Base-by-base conservation (phyloP, 495 filamentous ascomycete species). In the Hypoxylon fragiforme region DNA sequence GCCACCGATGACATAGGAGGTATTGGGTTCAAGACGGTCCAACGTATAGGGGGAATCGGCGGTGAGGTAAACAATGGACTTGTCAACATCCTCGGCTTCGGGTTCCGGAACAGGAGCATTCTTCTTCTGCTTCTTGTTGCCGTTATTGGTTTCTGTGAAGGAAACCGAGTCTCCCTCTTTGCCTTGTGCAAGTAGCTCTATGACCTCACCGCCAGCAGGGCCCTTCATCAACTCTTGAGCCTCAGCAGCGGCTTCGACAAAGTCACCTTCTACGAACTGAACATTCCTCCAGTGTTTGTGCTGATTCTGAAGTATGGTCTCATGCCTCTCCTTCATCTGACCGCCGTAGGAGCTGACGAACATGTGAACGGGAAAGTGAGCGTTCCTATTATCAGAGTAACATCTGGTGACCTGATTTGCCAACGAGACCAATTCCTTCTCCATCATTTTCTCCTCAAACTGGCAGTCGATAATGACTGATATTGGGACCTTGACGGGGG, bases 1-100 rank as follows among this genome's bases (percentile, higher is more conserved):
- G 0, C 92, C 94, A 14, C 94, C 94, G 48, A 99, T 88, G 28
- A 99, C 88, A 65, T 99, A 99, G 36, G 82, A 91, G 30, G 85
- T 90, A 72, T 91, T 86, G 0, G 90, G 86, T 69, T 89, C 88
- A 18, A 97, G 79, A 38, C 86, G 76, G 0, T 85, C 81, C 21
- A 99, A 71, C 0, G 88, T 96, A 43, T 95, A 77, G 0, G 86
- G 82, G 35, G 89, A 92, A 64, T 97, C 94, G 35, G 88, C 86
- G 16, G 88, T 87, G 7, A 99, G 82, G 60, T 99, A 99, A 16
- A 99, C 81, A 11, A 95, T 66, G 1, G 68, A 68, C 41, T 68
- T 66, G 39, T 76, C 63, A 3, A 74, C 68, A 31, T 74, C 67
- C 14, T 69, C 67, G 9, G 50, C 50, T 31, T 71, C 70, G 7